Evolutionary conservation across 2,329 filamentous ascomycete species (phyloP).

Genomic region (Cladosporium sp.): DNA sequence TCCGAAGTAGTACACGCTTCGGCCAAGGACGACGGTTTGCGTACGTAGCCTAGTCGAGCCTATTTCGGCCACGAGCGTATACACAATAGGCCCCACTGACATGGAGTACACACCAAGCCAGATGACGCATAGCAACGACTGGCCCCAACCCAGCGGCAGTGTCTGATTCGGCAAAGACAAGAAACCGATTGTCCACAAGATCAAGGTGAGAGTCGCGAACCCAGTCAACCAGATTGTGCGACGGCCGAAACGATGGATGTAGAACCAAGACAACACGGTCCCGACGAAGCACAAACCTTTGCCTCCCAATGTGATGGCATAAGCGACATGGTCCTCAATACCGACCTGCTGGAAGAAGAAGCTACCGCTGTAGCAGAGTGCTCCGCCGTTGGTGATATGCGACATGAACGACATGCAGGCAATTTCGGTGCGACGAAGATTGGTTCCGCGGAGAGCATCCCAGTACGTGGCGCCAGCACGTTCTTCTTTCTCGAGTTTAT

Average conservation of each 20-base stretch:
- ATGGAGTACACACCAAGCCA: conserved; percentile 21
- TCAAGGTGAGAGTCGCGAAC: conserved; percentile 14
- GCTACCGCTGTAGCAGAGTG: conserved; percentile 40
- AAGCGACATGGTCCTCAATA: conserved; percentile 36
- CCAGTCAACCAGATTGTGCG: conserved; percentile 41
- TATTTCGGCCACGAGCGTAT: conserved; percentile 34
- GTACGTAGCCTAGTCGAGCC: conserved; percentile 31
- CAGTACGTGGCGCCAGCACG: conserved; percentile 36
- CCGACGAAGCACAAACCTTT: conserved; percentile 29
- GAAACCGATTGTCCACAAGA: conserved; percentile 16
- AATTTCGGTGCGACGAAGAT: conserved; percentile 51
- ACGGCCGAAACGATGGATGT: conserved; percentile 42
- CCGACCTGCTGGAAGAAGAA: conserved; percentile 47
- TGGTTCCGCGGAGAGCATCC: conserved; percentile 43
- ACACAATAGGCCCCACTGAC: conserved; percentile 22
- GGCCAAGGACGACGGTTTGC: conserved; percentile 36
- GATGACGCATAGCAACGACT: conserved; percentile 16
- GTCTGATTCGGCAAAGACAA: conserved; percentile 16
- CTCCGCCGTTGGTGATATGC: conserved; percentile 39
- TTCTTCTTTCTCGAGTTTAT: conserved; percentile 38
- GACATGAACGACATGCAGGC: conserved; percentile 42
- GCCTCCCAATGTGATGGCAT: conserved; percentile 39
- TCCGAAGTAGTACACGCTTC: conserved; percentile 31
- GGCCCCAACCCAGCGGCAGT: conserved; percentile 10
- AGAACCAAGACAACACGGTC: conserved; percentile 28